Evolutionary conservation across 106 monocot genomes (phyloP).

Genomic region (Acanthochlamys bracteata): DNA sequence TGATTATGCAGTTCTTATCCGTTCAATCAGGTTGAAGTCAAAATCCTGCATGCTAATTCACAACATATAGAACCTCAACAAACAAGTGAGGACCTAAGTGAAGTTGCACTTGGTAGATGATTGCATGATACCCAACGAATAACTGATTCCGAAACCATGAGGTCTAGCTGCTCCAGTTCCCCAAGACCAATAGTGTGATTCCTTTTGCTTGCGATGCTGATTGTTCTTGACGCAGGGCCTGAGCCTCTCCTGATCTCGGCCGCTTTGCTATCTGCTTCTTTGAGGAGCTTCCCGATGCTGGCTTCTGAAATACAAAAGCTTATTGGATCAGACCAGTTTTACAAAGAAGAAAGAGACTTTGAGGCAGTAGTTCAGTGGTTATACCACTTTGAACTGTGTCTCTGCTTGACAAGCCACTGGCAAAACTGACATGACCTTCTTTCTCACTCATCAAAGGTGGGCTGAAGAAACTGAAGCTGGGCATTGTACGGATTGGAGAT

Average conservation of each 20-base stretch:
- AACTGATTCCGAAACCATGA: constrained; percentile 63
- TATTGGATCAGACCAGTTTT: neutral
- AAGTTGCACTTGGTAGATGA: constrained; percentile 40
- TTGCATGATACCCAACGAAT: constrained; percentile 89
- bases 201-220: constrained; percentile 47
- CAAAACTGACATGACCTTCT: constrained; percentile 15
- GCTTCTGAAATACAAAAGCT: constrained; percentile 14
- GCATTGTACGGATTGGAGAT: constrained; percentile 24
- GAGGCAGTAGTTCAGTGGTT: neutral
- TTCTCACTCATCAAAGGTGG: constrained; percentile 19
- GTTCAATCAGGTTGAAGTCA: neutral
- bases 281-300: constrained; percentile 19
- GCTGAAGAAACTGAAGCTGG: constrained; percentile 57
- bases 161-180: constrained; percentile 57
- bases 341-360: constrained; percentile 1
- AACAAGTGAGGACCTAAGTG: constrained; percentile 69
- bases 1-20: neutral
- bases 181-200: constrained; percentile 83
- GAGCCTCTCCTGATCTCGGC: constrained; percentile 14
- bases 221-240: constrained; percentile 12
- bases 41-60: neutral
- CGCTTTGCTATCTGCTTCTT: constrained; percentile 13
- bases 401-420: neutral
- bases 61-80: constrained; percentile 27
- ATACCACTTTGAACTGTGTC: constrained; percentile 27